These are phyloP conservation scores for Chlorella ohadii DNA, from an alignment of 139 green algal species.

Conservation along the genomic window DNA sequence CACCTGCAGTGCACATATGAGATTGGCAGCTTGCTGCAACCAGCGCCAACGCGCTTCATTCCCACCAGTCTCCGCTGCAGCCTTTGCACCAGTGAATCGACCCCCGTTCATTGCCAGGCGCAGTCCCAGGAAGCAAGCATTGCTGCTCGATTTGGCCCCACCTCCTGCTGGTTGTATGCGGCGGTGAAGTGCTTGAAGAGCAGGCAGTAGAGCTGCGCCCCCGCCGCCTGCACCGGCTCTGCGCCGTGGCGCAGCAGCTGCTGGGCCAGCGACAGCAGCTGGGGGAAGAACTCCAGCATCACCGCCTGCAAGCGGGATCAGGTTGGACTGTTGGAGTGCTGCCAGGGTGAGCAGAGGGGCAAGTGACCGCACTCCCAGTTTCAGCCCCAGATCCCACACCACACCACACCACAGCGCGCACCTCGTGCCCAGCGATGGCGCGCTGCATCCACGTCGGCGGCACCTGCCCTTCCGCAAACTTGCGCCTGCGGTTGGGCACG, in stretches of 20 bases:
- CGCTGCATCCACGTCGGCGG: slow-evolving; percentile 24
- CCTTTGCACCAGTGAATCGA: too few relatives aligned
- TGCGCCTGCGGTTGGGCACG: slow-evolving; percentile 14
- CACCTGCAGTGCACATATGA: slow-evolving; percentile 30
- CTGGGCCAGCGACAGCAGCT: slow-evolving; percentile 36
- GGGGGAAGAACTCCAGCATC: slow-evolving; percentile 29
- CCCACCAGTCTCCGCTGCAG: too few relatives aligned
- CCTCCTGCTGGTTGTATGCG: slow-evolving; percentile 30
- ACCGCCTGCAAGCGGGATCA: background rate
- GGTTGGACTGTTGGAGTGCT: too few relatives aligned
- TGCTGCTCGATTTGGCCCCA: too few relatives aligned
- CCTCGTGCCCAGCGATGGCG: slow-evolving; percentile 37
- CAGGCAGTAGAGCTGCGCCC: slow-evolving; percentile 28
- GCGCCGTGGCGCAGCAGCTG: slow-evolving; percentile 6
- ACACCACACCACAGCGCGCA: background rate
- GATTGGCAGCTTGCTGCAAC: too few relatives aligned
- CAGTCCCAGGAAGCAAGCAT: too few relatives aligned
- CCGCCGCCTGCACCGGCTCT: slow-evolving; percentile 2
- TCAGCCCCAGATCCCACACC: too few relatives aligned
- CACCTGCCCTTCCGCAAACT: slow-evolving; percentile 43
- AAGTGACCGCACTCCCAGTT: too few relatives aligned
- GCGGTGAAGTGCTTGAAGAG: slow-evolving; percentile 39
- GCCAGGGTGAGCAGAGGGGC: too few relatives aligned
- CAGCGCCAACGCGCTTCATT: too few relatives aligned
- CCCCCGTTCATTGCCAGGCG: too few relatives aligned